phyloP scores from a whole-genome alignment of 2,329 filamentous ascomycete species.

The Lecanicillium sp. region DNA sequence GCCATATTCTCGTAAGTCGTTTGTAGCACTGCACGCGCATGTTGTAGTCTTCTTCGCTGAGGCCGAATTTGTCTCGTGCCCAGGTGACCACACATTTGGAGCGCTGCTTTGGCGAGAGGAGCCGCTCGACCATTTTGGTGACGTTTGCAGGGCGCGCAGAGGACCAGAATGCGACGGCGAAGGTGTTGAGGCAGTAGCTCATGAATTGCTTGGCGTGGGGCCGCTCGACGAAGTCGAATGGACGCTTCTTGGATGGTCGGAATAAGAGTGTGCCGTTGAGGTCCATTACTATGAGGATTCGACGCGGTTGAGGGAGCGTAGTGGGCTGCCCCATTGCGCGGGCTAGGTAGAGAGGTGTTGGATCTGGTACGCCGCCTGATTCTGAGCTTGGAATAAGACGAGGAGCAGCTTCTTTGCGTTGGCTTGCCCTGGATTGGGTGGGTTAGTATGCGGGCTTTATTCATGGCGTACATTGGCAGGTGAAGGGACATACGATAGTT shows the following conservation, averaged over 20 bases:
- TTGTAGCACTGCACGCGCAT: constrained; percentile 83
- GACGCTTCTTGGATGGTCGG: constrained; percentile 46
- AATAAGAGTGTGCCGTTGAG: constrained; percentile 85
- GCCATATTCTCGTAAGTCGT: constrained; percentile 67
- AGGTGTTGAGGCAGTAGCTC: constrained; percentile 62
- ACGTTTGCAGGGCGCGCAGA: constrained; percentile 73
- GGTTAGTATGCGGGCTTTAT: too few relatives aligned
- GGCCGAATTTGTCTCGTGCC: constrained; percentile 68
- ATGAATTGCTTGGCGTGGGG: constrained; percentile 64
- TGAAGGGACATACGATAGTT: too few relatives aligned
- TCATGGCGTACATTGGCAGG: too few relatives aligned
- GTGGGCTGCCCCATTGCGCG: constrained; percentile 38
- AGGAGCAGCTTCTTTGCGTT: background rate
- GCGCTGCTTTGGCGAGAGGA: constrained; percentile 50
- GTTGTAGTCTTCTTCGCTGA: constrained; percentile 56
- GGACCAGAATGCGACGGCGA: constrained; percentile 84
- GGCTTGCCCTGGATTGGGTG: background rate
- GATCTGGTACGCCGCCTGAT: constrained; percentile 53
- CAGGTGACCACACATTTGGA: constrained; percentile 59
- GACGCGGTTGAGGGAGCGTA: constrained; percentile 38
- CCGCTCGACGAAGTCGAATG: constrained; percentile 52
- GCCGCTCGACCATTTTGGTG: constrained; percentile 51
- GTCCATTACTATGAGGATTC: constrained; percentile 77
- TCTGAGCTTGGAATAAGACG: constrained; percentile 17
- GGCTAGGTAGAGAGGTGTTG: constrained; percentile 52